These are phyloP conservation scores for Marasmius fiardii DNA, from an alignment of 1,284 basidiomycete genomes.

Conservation along the genomic window DNA sequence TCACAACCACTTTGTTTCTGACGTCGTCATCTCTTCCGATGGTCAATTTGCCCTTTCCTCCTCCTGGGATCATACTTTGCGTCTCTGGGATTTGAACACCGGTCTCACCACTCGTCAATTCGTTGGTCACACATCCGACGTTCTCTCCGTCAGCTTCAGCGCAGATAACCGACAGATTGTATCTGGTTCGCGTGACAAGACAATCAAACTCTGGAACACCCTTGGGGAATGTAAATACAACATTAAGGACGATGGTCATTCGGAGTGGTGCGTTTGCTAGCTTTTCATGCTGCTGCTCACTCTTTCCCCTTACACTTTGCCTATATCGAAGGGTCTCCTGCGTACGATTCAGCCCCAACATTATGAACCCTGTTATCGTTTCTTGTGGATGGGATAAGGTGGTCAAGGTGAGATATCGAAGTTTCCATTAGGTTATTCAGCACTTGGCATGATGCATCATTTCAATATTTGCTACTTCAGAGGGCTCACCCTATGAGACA, in stretches of 20 bases:
- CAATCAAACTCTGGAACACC: constrained; percentile 99
- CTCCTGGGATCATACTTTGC: constrained; percentile 99
- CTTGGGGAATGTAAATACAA: constrained; percentile 99
- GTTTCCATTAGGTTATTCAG: constrained; percentile 6
- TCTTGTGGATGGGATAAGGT: constrained; percentile 99
- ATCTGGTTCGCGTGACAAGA: constrained; percentile 94
- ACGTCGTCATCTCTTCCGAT: constrained; percentile 98
- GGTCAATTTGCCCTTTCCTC: constrained; percentile 99
- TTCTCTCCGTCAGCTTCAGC: constrained; percentile 96
- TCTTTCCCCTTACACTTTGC: constrained; percentile 9
- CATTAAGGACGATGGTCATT: constrained; percentile 98
- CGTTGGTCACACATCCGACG: constrained; percentile 97
- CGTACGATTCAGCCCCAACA: constrained; percentile 99
- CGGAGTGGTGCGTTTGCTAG: constrained; percentile 82
- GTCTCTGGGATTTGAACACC: constrained; percentile 98
- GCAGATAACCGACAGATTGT: constrained; percentile 99
- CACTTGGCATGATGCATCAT: constrained; percentile 31
- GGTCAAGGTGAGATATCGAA: constrained; percentile 81
- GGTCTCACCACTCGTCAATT: constrained; percentile 94
- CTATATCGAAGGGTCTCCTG: constrained; percentile 82
- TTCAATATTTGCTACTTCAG: constrained; percentile 51
- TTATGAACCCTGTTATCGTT: constrained; percentile 97
- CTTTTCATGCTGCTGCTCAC: neutral
- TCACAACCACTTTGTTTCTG: constrained; percentile 99
- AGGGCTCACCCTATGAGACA: constrained; percentile 46